Conservation (phyloP, 805 yeast species). For the Nakazawaea populi region DNA sequence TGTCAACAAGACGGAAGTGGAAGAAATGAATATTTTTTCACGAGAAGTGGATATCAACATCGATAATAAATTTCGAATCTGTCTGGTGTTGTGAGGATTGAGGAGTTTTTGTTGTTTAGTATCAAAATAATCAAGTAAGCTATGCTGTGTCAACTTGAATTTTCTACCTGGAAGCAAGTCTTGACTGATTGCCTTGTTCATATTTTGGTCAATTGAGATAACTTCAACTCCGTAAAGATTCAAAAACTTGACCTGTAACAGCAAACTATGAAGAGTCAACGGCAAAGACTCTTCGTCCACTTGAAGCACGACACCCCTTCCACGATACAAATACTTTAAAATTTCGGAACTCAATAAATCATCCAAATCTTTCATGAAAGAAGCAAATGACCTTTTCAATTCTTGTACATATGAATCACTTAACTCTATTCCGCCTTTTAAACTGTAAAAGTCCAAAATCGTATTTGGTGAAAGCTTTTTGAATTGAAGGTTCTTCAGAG, state of each 20-base stretch:
- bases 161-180: neutral
- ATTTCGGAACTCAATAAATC: neutral
- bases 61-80: neutral
- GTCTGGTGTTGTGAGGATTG: neutral
- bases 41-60: neutral
- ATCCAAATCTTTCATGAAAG: neutral
- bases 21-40: neutral
- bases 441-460: neutral
- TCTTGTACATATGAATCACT: neutral
- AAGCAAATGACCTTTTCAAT: neutral
- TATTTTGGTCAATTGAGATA: neutral
- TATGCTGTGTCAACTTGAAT: neutral
- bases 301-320: conserved; percentile 1
- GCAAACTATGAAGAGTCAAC: neutral
- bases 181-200: neutral
- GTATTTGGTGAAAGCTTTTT: neutral
- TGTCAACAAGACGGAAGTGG: neutral
- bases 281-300: neutral
- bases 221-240: neutral
- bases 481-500: neutral
- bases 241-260: neutral
- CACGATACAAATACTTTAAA: conserved; percentile 1
- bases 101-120: neutral
- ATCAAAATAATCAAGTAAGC: neutral
- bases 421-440: neutral